Evolutionary conservation across 768 basidiomycete genomes (phyloP), one percentile per base, ranked within the genome.

Genomic region (Trametes cinnabarina): DNA sequence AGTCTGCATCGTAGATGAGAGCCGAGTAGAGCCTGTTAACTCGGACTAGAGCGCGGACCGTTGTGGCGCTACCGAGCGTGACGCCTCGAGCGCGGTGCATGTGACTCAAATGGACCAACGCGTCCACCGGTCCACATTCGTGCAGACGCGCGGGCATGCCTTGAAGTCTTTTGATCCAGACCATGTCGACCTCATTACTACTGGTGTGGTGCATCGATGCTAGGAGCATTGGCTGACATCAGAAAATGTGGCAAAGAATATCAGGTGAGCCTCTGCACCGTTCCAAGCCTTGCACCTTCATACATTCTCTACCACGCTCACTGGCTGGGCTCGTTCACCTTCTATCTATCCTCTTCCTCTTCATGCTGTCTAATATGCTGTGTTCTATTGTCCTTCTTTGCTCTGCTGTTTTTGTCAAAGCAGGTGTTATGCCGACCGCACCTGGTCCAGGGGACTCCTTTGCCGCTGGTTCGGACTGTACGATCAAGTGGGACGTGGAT

Each of bases 1-100:
- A 32, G 87, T 74, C 72, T 93, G 90, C 90, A 94, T 92, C 61
- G 67, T 51, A 47, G 53, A 8, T 23, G 49, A 40, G 39, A 49
- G 53, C 44, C 47, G 47, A 59, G 58, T 34, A 41, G n/a, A 51
- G 48, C n/a, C n/a, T 30, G 51, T 12, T 32, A 32, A 7, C 30
- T 12, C 12, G 28, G 40, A 25, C 44, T 2, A 25, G 17, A 22
- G 23, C 12, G 42, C 34, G 23, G 10, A 30, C 43, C 23, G 34
- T n/a, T 55, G 55, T 55, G 57, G 56, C 61, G 26, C 39, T 41
- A 32, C 47, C 41, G 19, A 23, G 10, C 35, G 43, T 52, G 46
- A 46, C 54, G 57, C 53, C 41, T 14, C 43, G 43, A 58, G 46
- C 54, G 55, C 63, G 55, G 52, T 59, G 55, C 58, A 60, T 57